Conservation (phyloP, 192 early-diverging fungal genomes). For the Spizellomyces sp. region DNA sequence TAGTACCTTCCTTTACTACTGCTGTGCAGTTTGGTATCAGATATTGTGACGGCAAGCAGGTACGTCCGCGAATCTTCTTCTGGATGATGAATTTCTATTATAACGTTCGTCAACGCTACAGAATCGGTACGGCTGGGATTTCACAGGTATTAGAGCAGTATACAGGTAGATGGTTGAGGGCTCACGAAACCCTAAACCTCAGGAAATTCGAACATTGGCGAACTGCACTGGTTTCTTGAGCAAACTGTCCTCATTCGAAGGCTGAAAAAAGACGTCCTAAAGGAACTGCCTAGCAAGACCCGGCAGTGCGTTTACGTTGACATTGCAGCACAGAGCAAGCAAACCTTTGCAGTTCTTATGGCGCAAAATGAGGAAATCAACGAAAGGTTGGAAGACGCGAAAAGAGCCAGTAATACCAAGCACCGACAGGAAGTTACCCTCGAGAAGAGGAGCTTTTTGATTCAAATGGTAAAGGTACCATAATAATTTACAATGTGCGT, state of each 20-base stretch:
- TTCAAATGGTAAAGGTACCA: constrained; percentile 9
- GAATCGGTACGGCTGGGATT: constrained; percentile 43
- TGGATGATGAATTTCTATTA: not conserved
- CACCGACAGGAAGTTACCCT: not conserved
- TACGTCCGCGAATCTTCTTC: not conserved
- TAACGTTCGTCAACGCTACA: not conserved
- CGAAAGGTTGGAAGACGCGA: constrained; percentile 8
- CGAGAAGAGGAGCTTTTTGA: not conserved
- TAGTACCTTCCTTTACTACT: constrained; percentile 22
- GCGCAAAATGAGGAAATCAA: not conserved
- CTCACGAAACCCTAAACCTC: not conserved
- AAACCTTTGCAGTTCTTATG: constrained; percentile 27
- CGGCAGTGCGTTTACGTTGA: constrained; percentile 41
- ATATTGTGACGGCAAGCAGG: constrained; percentile 37
- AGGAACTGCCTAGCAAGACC: constrained; percentile 44
- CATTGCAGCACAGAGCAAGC: constrained; percentile 10
- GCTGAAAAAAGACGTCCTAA: constrained; percentile 47
- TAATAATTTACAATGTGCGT: not conserved
- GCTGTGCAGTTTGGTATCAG: constrained; percentile 29
- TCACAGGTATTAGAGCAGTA: constrained; percentile 10
- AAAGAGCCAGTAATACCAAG: not conserved
- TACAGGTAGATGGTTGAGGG: no score
- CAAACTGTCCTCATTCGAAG: constrained; percentile 50
- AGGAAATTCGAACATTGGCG: constrained; percentile 42
- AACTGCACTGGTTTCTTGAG: constrained; percentile 46